These are phyloP conservation scores for Eremochloa ophiuroides DNA, from an alignment of 176 grass and related monocot species.

Conservation along the genomic window DNA sequence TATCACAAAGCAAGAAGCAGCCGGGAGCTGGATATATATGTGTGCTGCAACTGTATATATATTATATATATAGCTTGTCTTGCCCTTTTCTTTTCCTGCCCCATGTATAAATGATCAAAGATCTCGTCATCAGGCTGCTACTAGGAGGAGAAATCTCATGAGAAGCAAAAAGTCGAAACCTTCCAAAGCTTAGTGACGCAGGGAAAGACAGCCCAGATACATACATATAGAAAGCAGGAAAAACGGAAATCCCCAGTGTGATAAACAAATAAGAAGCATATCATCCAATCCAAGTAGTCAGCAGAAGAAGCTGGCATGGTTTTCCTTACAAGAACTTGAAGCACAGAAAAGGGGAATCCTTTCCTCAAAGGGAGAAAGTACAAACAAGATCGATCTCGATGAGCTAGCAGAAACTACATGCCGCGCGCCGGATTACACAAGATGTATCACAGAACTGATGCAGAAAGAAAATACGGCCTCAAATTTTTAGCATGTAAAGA, in stretches of 20 bases:
- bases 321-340: constrained; percentile 32
- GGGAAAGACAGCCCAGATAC: constrained; percentile 9
- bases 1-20: background rate
- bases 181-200: constrained; percentile 11
- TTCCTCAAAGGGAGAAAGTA: constrained; percentile 34
- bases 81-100: no score
- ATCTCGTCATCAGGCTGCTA: no score
- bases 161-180: constrained; percentile 17
- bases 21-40: background rate
- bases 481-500: constrained; percentile 25
- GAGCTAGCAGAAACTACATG: background rate
- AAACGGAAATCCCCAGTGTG: background rate
- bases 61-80: no score
- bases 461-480: constrained; percentile 13
- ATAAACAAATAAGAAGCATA: constrained; percentile 6
- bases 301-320: background rate
- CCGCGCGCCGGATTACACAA: background rate
- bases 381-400: constrained; percentile 10
- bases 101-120: no score
- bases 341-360: constrained; percentile 4
- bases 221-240: constrained; percentile 13
- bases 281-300: constrained; percentile 9
- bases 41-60: no score
- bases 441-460: background rate
- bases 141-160: background rate